Conservation (phyloP, 2,329 filamentous ascomycete species). For the Xylariales sp. region DNA sequence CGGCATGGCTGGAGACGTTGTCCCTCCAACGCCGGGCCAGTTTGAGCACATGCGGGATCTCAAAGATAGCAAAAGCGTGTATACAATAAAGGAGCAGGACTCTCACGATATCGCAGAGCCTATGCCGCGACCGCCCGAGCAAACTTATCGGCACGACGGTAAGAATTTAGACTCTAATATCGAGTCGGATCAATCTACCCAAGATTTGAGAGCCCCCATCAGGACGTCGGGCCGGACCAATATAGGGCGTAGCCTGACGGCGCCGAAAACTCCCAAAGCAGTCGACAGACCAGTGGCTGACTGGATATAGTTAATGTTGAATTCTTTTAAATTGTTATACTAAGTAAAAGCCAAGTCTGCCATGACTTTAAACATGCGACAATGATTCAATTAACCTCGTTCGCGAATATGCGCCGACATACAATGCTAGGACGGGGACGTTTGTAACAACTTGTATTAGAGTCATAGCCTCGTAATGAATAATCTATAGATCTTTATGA, state of each 20-base stretch:
- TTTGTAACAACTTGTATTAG: too few relatives aligned
- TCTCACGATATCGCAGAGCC: background rate
- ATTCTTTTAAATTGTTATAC: background rate
- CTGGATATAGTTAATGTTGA: background rate
- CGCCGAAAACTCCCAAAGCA: background rate
- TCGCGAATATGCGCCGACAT: background rate
- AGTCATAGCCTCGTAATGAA: background rate
- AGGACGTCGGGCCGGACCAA: background rate
- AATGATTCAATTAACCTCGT: background rate
- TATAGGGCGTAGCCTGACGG: background rate
- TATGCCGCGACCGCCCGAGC: background rate
- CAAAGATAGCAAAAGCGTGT: conserved; percentile 36
- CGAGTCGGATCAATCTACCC: too few relatives aligned
- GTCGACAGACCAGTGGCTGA: background rate
- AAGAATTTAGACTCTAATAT: too few relatives aligned
- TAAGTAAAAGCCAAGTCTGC: background rate
- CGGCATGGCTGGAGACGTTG: conserved; percentile 32
- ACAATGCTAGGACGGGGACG: background rate
- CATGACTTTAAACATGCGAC: too few relatives aligned
- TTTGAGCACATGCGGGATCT: conserved; percentile 43
- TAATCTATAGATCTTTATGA: background rate
- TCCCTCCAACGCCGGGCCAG: conserved; percentile 11
- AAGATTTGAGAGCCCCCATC: too few relatives aligned
- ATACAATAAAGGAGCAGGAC: conserved; percentile 33
- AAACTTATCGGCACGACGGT: background rate